Evolutionary conservation across 2,329 filamentous ascomycete species (phyloP).

Genomic region (Juglanconis oblonga): DNA sequence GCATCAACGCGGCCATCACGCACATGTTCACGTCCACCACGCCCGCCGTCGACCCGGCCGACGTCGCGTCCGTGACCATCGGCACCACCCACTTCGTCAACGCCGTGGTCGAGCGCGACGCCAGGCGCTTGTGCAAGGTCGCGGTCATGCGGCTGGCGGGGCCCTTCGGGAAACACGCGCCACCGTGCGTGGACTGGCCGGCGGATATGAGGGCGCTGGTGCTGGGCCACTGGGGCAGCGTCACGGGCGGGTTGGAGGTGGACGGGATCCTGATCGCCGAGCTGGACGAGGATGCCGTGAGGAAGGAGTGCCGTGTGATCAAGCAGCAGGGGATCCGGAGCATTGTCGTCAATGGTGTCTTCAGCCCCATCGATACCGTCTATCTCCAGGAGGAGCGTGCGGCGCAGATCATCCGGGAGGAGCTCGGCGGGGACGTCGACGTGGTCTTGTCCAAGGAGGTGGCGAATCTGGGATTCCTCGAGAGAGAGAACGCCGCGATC

Average conservation of each 20-base stretch:
- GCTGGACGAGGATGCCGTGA: constrained; percentile 40
- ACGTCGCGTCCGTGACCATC: constrained; percentile 48
- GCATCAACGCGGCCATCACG: constrained; percentile 43
- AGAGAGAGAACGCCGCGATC: constrained; percentile 64
- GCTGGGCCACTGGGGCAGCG: constrained; percentile 40
- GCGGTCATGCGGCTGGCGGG: constrained; percentile 55
- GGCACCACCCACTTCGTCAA: constrained; percentile 60
- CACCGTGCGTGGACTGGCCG: constrained; percentile 54
- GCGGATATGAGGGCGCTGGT: constrained; percentile 45
- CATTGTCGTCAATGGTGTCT: constrained; percentile 48
- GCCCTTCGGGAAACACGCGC: constrained; percentile 48
- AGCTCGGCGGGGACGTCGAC: constrained; percentile 36
- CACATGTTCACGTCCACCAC: constrained; percentile 37
- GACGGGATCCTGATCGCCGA: constrained; percentile 46
- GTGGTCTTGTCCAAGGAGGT: constrained; percentile 51
- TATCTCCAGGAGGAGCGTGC: constrained; percentile 48
- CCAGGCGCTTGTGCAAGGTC: constrained; percentile 43
- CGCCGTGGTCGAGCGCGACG: constrained; percentile 53
- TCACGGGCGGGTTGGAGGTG: constrained; percentile 50
- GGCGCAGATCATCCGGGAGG: constrained; percentile 37
- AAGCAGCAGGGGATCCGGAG: constrained; percentile 40
- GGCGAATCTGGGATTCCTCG: constrained; percentile 53
- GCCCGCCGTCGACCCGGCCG: constrained; percentile 27
- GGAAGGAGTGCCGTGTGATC: constrained; percentile 36
- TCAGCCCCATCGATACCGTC: constrained; percentile 50